phyloP scores from a whole-genome alignment of 177 flowering plant genomes.

The Vitis hybrid region DNA sequence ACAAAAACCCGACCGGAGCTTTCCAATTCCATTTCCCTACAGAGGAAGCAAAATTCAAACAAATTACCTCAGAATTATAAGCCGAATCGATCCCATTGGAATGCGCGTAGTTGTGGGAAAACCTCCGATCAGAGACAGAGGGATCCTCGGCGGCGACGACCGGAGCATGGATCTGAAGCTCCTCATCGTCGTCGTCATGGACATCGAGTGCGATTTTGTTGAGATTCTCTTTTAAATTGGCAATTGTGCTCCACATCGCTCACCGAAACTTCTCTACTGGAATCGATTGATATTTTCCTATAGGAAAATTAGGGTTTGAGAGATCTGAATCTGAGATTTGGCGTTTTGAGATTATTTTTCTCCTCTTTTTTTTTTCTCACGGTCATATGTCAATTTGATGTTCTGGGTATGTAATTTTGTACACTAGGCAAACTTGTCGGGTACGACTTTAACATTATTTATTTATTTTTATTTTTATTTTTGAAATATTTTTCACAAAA shows the following conservation, averaged over 20 bases:
- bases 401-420: too few species aligned
- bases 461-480: too few species aligned
- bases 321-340: too few species aligned
- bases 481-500: too few species aligned
- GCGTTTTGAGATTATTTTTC: too few species aligned
- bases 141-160: slow-evolving; percentile 31
- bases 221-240: slow-evolving; percentile 80
- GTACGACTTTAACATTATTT: too few species aligned
- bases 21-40: neutral
- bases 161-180: slow-evolving; percentile 45
- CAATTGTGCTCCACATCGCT: slow-evolving; percentile 75
- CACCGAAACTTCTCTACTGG: neutral
- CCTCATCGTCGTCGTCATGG: slow-evolving; percentile 59
- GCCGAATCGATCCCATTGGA: slow-evolving; percentile 59
- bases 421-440: too few species aligned
- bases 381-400: too few species aligned
- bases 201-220: slow-evolving; percentile 85
- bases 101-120: slow-evolving; percentile 57
- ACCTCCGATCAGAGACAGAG: slow-evolving; percentile 49
- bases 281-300: too few species aligned
- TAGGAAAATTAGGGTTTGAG: too few species aligned
- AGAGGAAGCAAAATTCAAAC: neutral
- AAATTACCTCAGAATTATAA: slow-evolving; percentile 50
- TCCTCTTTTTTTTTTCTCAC: too few species aligned
- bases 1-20: neutral